These are phyloP conservation scores for Musa troglodytarum DNA, from an alignment of 176 grass and related monocot genomes.

Conservation along the genomic window DNA sequence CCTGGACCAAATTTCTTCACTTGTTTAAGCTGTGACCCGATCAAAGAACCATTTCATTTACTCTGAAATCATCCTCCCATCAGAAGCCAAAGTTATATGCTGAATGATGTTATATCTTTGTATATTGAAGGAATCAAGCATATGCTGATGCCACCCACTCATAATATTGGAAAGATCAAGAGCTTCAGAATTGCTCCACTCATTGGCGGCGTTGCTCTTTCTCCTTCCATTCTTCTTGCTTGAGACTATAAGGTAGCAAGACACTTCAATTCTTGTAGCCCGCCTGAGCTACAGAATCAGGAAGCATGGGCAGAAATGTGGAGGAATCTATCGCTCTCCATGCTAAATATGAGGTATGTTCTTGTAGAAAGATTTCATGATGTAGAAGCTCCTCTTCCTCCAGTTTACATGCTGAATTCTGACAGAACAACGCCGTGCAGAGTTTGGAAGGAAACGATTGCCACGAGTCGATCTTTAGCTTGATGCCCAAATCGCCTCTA, in stretches of 20 bases:
- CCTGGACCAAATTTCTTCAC: neutral
- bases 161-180: neutral
- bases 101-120: neutral
- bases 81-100: neutral
- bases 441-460: conserved; percentile 14
- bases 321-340: neutral
- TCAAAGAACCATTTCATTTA: neutral
- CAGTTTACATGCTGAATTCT: neutral
- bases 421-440: neutral
- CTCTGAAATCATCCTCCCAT: neutral
- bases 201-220: neutral
- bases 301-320: conserved; percentile 3
- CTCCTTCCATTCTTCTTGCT: neutral
- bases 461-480: conserved; percentile 19
- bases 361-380: neutral
- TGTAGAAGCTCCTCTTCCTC: neutral
- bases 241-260: neutral
- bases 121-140: neutral
- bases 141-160: neutral
- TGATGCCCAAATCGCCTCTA: conserved; percentile 18
- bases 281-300: neutral
- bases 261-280: neutral
- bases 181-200: neutral
- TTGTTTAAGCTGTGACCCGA: neutral
- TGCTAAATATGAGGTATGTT: neutral